Base-by-base conservation (phyloP, 2,329 filamentous ascomycete genomes). In the Cladophialophora immunda region DNA sequence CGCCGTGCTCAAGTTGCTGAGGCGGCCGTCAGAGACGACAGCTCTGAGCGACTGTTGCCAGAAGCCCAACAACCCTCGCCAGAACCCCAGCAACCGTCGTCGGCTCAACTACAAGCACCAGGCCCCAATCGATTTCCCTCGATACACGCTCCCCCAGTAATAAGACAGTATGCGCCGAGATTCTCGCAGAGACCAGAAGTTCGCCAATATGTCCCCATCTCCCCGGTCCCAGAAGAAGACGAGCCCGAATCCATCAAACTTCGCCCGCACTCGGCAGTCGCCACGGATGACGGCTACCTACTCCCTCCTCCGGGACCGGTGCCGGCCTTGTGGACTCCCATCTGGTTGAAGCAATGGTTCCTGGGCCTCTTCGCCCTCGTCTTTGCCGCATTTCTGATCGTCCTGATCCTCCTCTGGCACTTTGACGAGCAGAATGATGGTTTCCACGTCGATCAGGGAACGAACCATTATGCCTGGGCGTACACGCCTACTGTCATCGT, bases 401-500 rank as follows among this genome's bases (percentile, higher is more conserved):
- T 25, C 41, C 61, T 73, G 11, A 38, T 71, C n/a, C 59, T 70
- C 13, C 64, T 71, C 8, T 71, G 70, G 69, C 59, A 69, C 30
- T 64, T 58, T 52, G 61, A 69, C 17, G 32, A 60, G 7, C 54
- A 53, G 32, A 63, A 68, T 27, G 53, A 69, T 58, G 72, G 72
- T 7, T 73, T 72, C 34, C 29, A 61, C 13, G 55, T 70, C 32
- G 61, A 59, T 19, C 61, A 58, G 13, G 62, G 58, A 17, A 66
- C 64, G 11, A 69, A 65, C 47, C 72, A 73, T 60, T 69, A 72
- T 58, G 65, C 67, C 3, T 73, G 72, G 72, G 63, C 68, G 7
- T 73, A 73, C 65, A 64, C 67, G 1, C 72, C 72, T 3, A 73
- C 72, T 11, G 61, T 70, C 68, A 69, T 78, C 38, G 70, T 77